Base-by-base conservation (phyloP, 768 basidiomycete species). In the Termitomyces eurrhizus region DNA sequence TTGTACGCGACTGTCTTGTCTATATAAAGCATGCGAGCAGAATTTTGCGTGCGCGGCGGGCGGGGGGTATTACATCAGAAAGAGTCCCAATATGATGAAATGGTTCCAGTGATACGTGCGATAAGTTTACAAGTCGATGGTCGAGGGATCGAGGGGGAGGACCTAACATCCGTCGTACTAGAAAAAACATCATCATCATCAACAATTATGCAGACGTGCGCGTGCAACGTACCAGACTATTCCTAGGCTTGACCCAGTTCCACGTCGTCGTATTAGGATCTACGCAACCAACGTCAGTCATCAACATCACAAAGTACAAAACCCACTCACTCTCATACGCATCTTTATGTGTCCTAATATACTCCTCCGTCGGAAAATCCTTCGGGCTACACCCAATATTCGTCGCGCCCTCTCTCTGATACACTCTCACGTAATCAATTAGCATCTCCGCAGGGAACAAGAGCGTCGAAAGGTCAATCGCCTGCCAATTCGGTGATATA, bases 341-440 rank as follows among this genome's bases (percentile, higher is more conserved):
- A 45, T 78, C 74, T 54, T 75, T 44, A 69, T 90, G 87, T 33
- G 69, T 68, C 36, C 75, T 70, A 66, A 88, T 88, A 69, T 88
- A 89, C 48, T 83, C 74, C 58, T 78, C 73, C 3, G 91, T 94
- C 1, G 90, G 91, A 63, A 80, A 84, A 48, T 80, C 77, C 32
- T 71, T 64, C 0, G 90, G 90, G 68, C 83, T 77, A 68, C 91
- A 93, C 2, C 90, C 89, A 32, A 86, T 68, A 66, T 89, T 90
- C 35, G 64, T 73, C 55, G 73, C 61, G 3, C 81, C 83, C 63
- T 80, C 77, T 53, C 84, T 73, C 72, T 92, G 91, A 70, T 92
- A 94, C 21, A 94, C 88, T 29, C 92, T 81, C 44, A 93, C 86
- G 69, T 92, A 93, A 70, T 94, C 90, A 41, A 93, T 73, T 44